Conservation (phyloP, 2,329 filamentous ascomycete genomes). For the Aspergillus sp. region DNA sequence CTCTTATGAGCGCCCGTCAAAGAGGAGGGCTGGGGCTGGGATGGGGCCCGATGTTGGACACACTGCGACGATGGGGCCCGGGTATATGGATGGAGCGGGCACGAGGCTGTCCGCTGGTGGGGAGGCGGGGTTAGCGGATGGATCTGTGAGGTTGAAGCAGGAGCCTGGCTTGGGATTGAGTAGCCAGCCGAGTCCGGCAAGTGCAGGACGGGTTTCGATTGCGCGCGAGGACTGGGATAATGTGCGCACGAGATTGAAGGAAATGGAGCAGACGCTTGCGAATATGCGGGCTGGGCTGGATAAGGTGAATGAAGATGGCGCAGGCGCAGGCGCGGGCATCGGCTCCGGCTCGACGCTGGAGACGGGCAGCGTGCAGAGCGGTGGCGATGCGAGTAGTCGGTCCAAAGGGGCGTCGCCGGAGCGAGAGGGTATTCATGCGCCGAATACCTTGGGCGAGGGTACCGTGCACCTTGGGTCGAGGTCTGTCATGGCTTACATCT, state of each 20-base stretch:
- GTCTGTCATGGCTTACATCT: conserved; percentile 62
- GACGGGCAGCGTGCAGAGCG: conserved; percentile 33
- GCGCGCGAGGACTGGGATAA: conserved; percentile 47
- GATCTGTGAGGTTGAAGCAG: conserved; percentile 23
- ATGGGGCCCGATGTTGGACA: conserved; percentile 18
- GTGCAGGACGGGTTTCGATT: conserved; percentile 35
- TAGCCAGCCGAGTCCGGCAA: conserved; percentile 9
- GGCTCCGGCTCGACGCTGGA: conserved; percentile 20
- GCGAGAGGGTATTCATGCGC: conserved; percentile 59
- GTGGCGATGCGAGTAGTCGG: conserved; percentile 27
- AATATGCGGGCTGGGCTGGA: conserved; percentile 41
- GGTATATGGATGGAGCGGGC: not conserved
- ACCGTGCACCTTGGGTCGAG: conserved; percentile 62
- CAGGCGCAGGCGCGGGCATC: not conserved
- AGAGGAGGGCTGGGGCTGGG: conserved; percentile 39
- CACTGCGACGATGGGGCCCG: conserved; percentile 1
- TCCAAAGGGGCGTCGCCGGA: conserved; percentile 39
- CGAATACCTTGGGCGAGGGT: conserved; percentile 59
- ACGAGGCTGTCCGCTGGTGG: not conserved
- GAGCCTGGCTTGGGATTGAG: conserved; percentile 19
- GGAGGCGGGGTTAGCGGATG: conserved; percentile 18
- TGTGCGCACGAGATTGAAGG: conserved; percentile 41
- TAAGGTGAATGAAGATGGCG: conserved; percentile 31
- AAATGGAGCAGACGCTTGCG: conserved; percentile 45
- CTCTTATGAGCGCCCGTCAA: conserved; percentile 50